These are phyloP conservation scores for Calycina herbarum DNA, from an alignment of 2,329 filamentous ascomycete species.

Conservation along the genomic window DNA sequence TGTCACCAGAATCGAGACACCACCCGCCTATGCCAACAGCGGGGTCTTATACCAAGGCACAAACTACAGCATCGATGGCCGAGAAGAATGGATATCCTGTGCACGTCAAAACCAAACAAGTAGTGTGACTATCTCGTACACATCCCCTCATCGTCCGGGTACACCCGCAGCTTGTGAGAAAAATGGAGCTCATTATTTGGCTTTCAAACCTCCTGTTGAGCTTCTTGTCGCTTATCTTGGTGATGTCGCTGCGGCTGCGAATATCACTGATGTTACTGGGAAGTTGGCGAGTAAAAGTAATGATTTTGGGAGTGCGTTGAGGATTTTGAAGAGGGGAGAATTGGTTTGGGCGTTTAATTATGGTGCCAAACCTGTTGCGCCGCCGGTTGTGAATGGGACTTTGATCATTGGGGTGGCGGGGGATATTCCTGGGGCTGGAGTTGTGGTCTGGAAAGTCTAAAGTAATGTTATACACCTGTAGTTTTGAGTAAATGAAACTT, in stretches of 20 bases:
- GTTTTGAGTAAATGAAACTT: no score
- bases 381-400: neutral
- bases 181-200: neutral
- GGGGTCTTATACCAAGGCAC: neutral
- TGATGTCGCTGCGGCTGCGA: neutral
- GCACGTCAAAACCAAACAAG: neutral
- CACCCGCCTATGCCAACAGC: neutral
- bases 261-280: neutral
- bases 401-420: neutral
- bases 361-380: neutral
- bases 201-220: neutral
- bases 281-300: neutral
- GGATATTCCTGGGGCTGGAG: constrained; percentile 4
- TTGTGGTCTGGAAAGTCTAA: constrained; percentile 3
- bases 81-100: neutral
- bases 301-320: neutral
- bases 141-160: neutral
- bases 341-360: constrained; percentile 6
- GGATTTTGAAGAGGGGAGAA: neutral
- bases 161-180: neutral
- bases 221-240: neutral
- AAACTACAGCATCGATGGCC: constrained; percentile 4
- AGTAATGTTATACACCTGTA: neutral
- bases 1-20: neutral
- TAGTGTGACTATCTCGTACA: neutral